A percentile compares a stretch with the other conserved stretches of the same genome.
These are phyloP conservation scores for Salix udensis DNA, from an alignment of 345 rosid species.

Conservation along the genomic window DNA sequence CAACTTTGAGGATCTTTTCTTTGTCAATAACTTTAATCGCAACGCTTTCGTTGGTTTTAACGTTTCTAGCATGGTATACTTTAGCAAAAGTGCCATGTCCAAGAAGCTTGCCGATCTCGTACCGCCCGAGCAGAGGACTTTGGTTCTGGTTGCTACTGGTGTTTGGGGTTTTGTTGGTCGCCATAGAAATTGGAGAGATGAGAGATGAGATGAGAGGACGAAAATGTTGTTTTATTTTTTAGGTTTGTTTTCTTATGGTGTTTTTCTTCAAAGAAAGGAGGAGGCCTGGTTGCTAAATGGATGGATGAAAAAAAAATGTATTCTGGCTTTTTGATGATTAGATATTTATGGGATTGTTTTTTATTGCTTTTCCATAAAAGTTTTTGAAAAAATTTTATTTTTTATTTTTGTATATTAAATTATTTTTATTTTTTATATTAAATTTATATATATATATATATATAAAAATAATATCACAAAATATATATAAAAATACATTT, in stretches of 20 bases:
- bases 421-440: no score
- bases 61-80: slow-evolving; percentile 21
- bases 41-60: slow-evolving; percentile 18
- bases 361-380: no score
- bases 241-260: not conserved
- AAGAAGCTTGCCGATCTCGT: slow-evolving; percentile 26
- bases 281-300: not conserved
- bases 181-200: not conserved
- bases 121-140: slow-evolving; percentile 19
- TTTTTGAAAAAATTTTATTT: no score
- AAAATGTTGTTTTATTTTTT: not conserved
- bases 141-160: not conserved
- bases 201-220: not conserved
- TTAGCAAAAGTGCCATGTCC: slow-evolving; percentile 29
- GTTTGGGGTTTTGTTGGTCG: not conserved
- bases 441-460: no score
- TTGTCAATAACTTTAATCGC: slow-evolving; percentile 28
- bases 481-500: no score
- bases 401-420: no score
- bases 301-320: not conserved
- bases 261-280: not conserved
- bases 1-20: slow-evolving; percentile 23
- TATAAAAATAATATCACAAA: no score
- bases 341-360: not conserved
- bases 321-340: not conserved